Evolutionary conservation across 2,329 filamentous ascomycete species (phyloP).

Genomic region (Akanthomyces dipterigenus): DNA sequence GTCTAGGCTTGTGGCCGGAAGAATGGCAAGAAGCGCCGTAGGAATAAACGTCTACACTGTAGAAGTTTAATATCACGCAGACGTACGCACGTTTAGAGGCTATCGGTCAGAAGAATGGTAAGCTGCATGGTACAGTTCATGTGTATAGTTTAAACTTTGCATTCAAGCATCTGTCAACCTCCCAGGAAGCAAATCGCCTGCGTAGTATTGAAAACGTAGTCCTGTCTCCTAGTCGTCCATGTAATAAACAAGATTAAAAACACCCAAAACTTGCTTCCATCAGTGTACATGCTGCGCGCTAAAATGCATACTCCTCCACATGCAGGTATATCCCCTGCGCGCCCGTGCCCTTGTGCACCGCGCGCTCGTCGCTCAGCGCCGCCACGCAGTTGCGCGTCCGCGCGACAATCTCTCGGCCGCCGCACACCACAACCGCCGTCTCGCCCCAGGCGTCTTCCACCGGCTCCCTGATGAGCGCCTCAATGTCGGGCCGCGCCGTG

Average conservation of each 20-base stretch:
- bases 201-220: background rate
- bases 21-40: too few species aligned
- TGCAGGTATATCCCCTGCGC: conserved; percentile 56
- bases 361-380: conserved; percentile 51
- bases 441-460: conserved; percentile 54
- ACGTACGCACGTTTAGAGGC: too few species aligned
- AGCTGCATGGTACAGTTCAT: too few species aligned
- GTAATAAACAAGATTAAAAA: background rate
- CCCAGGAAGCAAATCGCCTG: too few species aligned
- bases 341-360: conserved; percentile 57
- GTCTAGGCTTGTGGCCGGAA: too few species aligned
- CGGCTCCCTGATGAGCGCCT: conserved; percentile 42
- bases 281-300: background rate
- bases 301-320: conserved; percentile 55
- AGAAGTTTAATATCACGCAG: too few species aligned
- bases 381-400: conserved; percentile 49
- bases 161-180: too few species aligned
- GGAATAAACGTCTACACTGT: too few species aligned
- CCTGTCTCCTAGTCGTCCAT: background rate
- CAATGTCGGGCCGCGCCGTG: conserved; percentile 42
- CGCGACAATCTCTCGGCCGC: conserved; percentile 48
- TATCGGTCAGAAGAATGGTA: too few species aligned
- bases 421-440: conserved; percentile 55
- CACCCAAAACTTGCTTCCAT: background rate
- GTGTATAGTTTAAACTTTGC: too few species aligned